Conservation (phyloP, 768 basidiomycete species). For the Tricholoma sp. region DNA sequence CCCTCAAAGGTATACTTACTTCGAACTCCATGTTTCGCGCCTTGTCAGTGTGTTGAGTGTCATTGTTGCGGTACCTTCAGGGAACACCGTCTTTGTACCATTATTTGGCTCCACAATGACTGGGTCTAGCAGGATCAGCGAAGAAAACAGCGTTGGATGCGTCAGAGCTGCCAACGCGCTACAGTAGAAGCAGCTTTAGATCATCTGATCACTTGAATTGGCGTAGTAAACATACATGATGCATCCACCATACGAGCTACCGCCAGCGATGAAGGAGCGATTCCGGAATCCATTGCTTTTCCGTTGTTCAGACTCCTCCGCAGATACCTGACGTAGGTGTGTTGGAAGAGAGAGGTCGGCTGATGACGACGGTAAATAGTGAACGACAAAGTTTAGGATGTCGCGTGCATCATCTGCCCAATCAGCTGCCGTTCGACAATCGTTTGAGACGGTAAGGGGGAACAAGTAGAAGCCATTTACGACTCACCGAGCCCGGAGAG, state of each 20-base stretch:
- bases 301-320: slow-evolving; percentile 36
- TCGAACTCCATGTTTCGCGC: slow-evolving; percentile 58
- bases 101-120: slow-evolving; percentile 41
- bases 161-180: slow-evolving; percentile 65
- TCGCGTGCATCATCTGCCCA: slow-evolving; percentile 80
- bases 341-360: slow-evolving; percentile 38
- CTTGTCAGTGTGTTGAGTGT: slow-evolving; percentile 49
- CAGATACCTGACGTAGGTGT: slow-evolving; percentile 44
- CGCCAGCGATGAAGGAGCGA: slow-evolving; percentile 60
- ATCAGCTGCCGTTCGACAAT: no score
- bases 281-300: slow-evolving; percentile 39
- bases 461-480: no score
- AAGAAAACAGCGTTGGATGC: slow-evolving; percentile 62
- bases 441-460: no score
- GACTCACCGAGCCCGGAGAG: no score
- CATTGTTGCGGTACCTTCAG: slow-evolving; percentile 13
- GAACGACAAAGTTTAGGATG: slow-evolving; percentile 66
- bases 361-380: slow-evolving; percentile 53
- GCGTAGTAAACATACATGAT: slow-evolving; percentile 48
- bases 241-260: slow-evolving; percentile 87
- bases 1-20: slow-evolving; percentile 27
- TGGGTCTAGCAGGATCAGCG: slow-evolving; percentile 75
- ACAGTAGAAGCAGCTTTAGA: neutral
- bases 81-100: neutral
- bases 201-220: neutral